Evolutionary conservation across 306 rosid genomes (phyloP).

Genomic region (Prunus dulcis): DNA sequence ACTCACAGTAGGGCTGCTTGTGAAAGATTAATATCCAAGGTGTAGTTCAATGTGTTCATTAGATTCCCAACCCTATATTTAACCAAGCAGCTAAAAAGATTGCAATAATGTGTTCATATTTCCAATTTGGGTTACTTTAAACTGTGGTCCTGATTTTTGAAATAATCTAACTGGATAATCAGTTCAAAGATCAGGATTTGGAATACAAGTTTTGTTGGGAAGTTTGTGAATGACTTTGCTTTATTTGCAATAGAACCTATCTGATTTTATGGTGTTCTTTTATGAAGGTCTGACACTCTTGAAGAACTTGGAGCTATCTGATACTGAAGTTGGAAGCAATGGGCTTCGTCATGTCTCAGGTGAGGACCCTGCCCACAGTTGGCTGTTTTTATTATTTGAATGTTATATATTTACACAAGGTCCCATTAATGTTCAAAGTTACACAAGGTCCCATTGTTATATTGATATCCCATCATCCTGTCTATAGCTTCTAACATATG

Average conservation of each 20-base stretch:
- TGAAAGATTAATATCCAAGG: no score
- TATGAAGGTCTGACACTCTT: conserved; percentile 49
- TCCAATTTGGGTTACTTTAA: neutral
- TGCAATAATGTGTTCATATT: neutral
- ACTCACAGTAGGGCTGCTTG: no score
- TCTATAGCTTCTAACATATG: no score
- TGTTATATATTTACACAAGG: neutral
- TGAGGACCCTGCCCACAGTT: neutral
- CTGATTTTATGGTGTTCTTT: neutral
- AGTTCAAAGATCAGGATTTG: neutral
- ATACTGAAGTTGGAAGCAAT: conserved; percentile 60
- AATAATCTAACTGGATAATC: neutral
- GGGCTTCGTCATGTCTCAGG: conserved; percentile 70
- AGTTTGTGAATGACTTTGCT: neutral
- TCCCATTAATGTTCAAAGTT: neutral
- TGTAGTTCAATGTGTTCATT: no score
- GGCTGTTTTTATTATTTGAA: neutral
- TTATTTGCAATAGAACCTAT: neutral
- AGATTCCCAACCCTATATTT: neutral
- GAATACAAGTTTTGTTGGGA: no score
- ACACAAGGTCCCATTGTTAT: no score
- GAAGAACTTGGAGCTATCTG: conserved; percentile 68
- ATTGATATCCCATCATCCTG: no score
- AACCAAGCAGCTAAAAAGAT: neutral
- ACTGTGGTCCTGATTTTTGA: neutral